phyloP scores from a whole-genome alignment of 495 filamentous ascomycete species.

The Aspergillus sclerotioniger region DNA sequence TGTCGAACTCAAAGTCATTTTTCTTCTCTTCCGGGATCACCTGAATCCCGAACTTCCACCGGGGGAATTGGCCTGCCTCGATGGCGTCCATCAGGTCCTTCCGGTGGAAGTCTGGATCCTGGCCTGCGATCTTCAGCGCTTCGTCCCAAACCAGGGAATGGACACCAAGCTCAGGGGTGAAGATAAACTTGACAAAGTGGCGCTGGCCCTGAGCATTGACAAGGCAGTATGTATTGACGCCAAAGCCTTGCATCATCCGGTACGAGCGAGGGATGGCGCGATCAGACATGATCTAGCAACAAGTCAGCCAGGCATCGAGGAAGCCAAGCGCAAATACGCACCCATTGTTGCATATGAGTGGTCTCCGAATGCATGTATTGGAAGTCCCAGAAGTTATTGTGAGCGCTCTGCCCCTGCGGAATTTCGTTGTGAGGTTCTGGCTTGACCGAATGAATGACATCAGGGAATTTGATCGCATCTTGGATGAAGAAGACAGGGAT shows the following conservation, averaged over 20 bases:
- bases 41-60: constrained; percentile 85
- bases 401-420: constrained; percentile 58
- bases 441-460: constrained; percentile 73
- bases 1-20: constrained; percentile 86
- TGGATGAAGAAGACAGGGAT: constrained; percentile 76
- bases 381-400: constrained; percentile 65
- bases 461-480: constrained; percentile 71
- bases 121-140: constrained; percentile 74
- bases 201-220: constrained; percentile 69
- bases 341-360: constrained; percentile 84
- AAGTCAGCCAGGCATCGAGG: constrained; percentile 1
- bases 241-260: constrained; percentile 91
- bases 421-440: constrained; percentile 79
- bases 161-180: constrained; percentile 72
- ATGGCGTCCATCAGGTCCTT: constrained; percentile 85
- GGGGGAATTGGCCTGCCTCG: constrained; percentile 61
- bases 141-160: constrained; percentile 89
- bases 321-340: constrained; percentile 33
- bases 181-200: constrained; percentile 81
- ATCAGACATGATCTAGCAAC: constrained; percentile 66
- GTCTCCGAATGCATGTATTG: constrained; percentile 60
- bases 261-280: constrained; percentile 75
- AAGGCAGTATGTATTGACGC: constrained; percentile 80
- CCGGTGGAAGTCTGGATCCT: constrained; percentile 86
- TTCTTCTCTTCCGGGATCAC: constrained; percentile 66